Evolutionary conservation across 2,329 filamentous ascomycete species (phyloP).

Genomic region (Microcera coccophila): DNA sequence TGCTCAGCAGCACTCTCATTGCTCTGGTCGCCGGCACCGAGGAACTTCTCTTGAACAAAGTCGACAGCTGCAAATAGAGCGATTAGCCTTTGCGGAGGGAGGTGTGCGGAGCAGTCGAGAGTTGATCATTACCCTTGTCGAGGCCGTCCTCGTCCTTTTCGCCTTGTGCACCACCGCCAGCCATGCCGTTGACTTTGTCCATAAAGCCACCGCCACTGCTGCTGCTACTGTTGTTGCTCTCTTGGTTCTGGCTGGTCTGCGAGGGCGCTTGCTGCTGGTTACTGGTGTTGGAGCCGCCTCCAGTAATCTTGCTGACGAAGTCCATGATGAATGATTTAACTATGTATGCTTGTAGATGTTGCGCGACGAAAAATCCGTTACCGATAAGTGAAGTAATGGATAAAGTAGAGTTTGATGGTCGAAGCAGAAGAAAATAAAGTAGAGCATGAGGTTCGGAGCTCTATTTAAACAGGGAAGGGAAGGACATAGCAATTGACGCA

Average conservation of each 20-base stretch:
- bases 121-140: constrained; percentile 63
- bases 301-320: constrained; percentile 50
- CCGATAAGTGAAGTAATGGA: not conserved
- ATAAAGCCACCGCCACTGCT: constrained; percentile 53
- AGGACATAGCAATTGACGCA: not conserved
- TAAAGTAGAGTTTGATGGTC: not conserved
- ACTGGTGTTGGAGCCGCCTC: constrained; percentile 30
- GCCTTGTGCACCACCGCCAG: constrained; percentile 67
- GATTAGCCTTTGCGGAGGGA: too few species aligned
- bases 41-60: constrained; percentile 69
- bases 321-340: constrained; percentile 45
- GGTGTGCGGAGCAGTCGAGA: not conserved
- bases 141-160: constrained; percentile 82
- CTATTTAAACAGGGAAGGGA: not conserved
- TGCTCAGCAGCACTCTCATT: constrained; percentile 74
- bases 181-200: constrained; percentile 67
- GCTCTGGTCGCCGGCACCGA: constrained; percentile 66
- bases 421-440: not conserved
- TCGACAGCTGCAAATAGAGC: constrained; percentile 65
- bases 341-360: too few species aligned
- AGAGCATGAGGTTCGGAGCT: not conserved
- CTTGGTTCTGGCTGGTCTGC: constrained; percentile 25
- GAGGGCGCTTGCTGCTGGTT: too few species aligned
- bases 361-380: not conserved
- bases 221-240: too few species aligned